phyloP scores from a whole-genome alignment of 495 filamentous ascomycete species.

The Parmelia sp. region DNA sequence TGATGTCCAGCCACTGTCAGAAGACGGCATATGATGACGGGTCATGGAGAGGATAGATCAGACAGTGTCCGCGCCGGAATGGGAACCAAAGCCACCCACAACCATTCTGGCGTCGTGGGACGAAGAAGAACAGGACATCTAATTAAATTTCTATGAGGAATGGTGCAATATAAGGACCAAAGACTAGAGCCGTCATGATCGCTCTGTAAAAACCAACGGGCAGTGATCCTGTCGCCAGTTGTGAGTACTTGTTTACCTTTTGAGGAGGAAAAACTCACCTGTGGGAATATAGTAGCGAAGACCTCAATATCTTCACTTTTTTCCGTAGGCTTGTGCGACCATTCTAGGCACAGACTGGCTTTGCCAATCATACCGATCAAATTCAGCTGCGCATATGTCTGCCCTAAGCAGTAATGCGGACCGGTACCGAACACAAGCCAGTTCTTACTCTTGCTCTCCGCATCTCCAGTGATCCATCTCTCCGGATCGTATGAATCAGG shows the following conservation, averaged over 20 bases:
- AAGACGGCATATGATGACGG: not conserved
- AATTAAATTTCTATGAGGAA: not conserved
- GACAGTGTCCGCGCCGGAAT: not conserved
- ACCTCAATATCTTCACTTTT: slow-evolving; percentile 92
- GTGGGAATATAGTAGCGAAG: slow-evolving; percentile 95
- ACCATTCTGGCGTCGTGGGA: not conserved
- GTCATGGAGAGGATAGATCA: not conserved
- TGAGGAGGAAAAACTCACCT: slow-evolving; percentile 53
- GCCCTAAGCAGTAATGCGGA: slow-evolving; percentile 93
- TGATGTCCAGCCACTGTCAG: too few relatives aligned
- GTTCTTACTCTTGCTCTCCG: slow-evolving; percentile 91
- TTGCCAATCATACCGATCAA: slow-evolving; percentile 90
- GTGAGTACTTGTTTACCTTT: slow-evolving; percentile 15
- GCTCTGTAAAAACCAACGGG: slow-evolving; percentile 54
- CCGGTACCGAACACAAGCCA: slow-evolving; percentile 96
- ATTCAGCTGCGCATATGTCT: slow-evolving; percentile 86
- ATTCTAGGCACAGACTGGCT: slow-evolving; percentile 84
- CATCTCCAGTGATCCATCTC: slow-evolving; percentile 83
- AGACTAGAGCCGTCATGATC: slow-evolving; percentile 17
- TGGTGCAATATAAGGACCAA: not conserved
- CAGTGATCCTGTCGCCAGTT: slow-evolving; percentile 51
- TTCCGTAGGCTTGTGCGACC: slow-evolving; percentile 78
- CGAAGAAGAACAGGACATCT: slow-evolving; percentile 1
- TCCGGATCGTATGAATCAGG: slow-evolving; percentile 85
- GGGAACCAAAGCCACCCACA: not conserved